Conservation (phyloP, 305 asterid genomes). For the Petunia hybrid region DNA sequence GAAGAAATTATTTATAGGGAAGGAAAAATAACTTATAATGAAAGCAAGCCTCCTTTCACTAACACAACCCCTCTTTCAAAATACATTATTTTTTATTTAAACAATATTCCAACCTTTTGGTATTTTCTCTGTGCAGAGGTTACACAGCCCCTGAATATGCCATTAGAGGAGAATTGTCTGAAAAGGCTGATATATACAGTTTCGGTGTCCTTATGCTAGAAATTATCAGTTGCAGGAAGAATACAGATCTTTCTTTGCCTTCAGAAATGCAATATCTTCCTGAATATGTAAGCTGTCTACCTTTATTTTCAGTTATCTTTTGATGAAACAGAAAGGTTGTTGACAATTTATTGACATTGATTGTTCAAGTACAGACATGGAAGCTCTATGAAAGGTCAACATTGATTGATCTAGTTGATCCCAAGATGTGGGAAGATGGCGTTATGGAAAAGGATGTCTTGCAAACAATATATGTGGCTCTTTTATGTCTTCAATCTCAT, state of each 20-base stretch:
- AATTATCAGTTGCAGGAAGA: slow-evolving; percentile 70
- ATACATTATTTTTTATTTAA: not conserved
- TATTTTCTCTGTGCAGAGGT: slow-evolving; percentile 51
- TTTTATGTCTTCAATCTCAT: slow-evolving; percentile 67
- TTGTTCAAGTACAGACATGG: slow-evolving; percentile 62
- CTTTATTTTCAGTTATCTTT: slow-evolving; percentile 28
- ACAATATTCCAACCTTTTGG: not conserved
- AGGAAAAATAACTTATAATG: no score
- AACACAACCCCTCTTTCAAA: no score
- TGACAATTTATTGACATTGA: slow-evolving; percentile 27
- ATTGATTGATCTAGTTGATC: slow-evolving; percentile 66
- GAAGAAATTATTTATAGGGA: no score
- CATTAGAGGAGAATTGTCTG: slow-evolving; percentile 74
- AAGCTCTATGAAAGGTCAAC: slow-evolving; percentile 65
- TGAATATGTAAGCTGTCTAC: slow-evolving; percentile 59
- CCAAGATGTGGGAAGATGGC: slow-evolving; percentile 53
- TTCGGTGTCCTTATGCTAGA: slow-evolving; percentile 80
- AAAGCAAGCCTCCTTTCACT: no score
- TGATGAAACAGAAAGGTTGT: not conserved
- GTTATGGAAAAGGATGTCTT: slow-evolving; percentile 54
- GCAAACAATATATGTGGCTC: slow-evolving; percentile 61
- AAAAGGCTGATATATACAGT: slow-evolving; percentile 84
- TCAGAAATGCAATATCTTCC: slow-evolving; percentile 86
- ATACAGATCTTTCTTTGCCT: slow-evolving; percentile 68
- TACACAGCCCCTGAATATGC: slow-evolving; percentile 88